These are phyloP conservation scores for Leccinum truebloodii DNA, from an alignment of 768 basidiomycete species.

Conservation along the genomic window DNA sequence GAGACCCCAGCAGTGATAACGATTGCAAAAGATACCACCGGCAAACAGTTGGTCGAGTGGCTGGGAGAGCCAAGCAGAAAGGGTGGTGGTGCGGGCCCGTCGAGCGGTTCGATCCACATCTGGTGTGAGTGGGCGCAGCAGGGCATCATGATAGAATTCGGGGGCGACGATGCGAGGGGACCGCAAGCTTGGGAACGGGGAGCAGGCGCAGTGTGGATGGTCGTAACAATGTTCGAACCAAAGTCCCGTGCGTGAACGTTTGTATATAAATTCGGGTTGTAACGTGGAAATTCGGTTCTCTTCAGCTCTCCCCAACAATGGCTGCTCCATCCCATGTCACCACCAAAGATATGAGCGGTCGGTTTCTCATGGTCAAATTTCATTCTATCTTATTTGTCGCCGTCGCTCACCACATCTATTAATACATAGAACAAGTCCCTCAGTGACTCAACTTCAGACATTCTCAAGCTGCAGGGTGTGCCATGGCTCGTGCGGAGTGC, in stretches of 20 bases:
- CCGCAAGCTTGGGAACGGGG: conserved; percentile 88
- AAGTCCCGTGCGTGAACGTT: conserved; percentile 12
- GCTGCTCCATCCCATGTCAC: conserved; percentile 62
- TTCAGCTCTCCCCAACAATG: conserved; percentile 40
- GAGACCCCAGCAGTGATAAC: conserved; percentile 43
- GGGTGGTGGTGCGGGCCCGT: conserved; percentile 86
- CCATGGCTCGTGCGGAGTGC: conserved; percentile 69
- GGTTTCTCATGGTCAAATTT: conserved; percentile 55
- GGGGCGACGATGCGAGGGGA: conserved; percentile 73
- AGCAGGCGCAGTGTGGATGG: conserved; percentile 78
- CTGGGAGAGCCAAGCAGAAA: conserved; percentile 90
- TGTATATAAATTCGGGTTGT: conserved; percentile 13
- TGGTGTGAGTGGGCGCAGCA: conserved; percentile 91
- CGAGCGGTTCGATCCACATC: conserved; percentile 82
- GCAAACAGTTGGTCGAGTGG: conserved; percentile 71
- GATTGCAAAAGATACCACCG: conserved; percentile 55
- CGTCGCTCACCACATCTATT: conserved; percentile 4
- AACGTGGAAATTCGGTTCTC: not conserved
- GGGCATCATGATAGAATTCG: conserved; percentile 86
- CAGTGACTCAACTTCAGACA: conserved; percentile 60
- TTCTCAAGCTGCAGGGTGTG: conserved; percentile 71
- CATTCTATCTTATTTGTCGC: not conserved
- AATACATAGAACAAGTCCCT: conserved; percentile 62
- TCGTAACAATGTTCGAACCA: conserved; percentile 61
- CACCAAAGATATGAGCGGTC: conserved; percentile 61